Evolutionary conservation across 768 basidiomycete genomes (phyloP), one percentile per base, ranked within the genome.

Genomic region (Russula sp.): DNA sequence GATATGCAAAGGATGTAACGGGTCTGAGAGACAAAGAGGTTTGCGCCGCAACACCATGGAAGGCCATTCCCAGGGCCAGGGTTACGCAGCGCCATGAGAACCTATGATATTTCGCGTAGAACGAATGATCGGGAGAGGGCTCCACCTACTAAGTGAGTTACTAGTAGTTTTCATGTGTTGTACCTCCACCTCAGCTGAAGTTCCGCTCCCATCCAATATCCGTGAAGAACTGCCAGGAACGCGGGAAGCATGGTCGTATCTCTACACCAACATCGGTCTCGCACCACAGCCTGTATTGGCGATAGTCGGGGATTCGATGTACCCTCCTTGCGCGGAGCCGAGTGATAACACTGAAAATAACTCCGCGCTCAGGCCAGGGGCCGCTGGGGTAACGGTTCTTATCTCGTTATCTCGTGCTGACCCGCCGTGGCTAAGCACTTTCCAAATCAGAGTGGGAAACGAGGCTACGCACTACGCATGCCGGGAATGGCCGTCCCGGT

Each of bases 361-460:
- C 50, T 41, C 34, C 32, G 59, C 48, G 52, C 35, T n/a, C 42
- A 5, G 32, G 35, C 25, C 6, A 35, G 34, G 42, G 10, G 32
- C 46, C 36, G 18, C 22, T 25, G 18, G 45, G 42, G 22, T 18
- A 6, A 20, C 22, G 14, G 29, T 55, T 42, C 46, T 55, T 60
- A 60, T 60, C 59, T 55, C 2, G 59, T 55, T 55, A 57, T 56
- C 49, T 29, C 42, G n/a, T 51, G n/a, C 42, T 50, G 56, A 32
- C 41, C 41, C 32, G 5, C 20, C 25, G 56, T 51, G 49, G 49
- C 56, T 46, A 43, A 51, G 36, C n/a, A 11, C 34, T 16, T 57
- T 61, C 60, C 55, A 56, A 55, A 57, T 57, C 60, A 61, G 36
- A 57, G 42, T 20, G 56, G 41, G 20, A 42, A 45, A 39, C 39